Conservation (phyloP, 2,329 filamentous ascomycete genomes). For the Shiraia bambusicola region DNA sequence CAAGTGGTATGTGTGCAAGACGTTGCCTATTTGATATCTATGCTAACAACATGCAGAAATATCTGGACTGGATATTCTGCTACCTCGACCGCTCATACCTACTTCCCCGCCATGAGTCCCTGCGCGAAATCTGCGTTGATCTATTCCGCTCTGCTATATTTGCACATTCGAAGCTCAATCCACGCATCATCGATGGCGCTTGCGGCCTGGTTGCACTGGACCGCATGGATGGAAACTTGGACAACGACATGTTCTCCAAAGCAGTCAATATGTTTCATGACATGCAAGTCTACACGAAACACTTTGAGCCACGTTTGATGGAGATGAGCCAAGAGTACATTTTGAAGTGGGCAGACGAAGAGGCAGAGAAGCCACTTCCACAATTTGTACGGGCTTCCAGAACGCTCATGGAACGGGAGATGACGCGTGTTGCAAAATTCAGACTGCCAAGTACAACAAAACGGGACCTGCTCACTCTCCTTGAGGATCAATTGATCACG, state of each 20-base stretch:
- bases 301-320: slow-evolving; percentile 78
- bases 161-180: slow-evolving; percentile 53
- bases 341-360: slow-evolving; percentile 66
- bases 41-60: slow-evolving; percentile 54
- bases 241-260: slow-evolving; percentile 68
- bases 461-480: slow-evolving; percentile 69
- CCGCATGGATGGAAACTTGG: slow-evolving; percentile 58
- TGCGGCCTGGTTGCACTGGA: slow-evolving; percentile 76
- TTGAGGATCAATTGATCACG: slow-evolving; percentile 72
- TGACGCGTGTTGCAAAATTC: slow-evolving; percentile 74
- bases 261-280: slow-evolving; percentile 81
- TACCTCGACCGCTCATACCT: slow-evolving; percentile 91
- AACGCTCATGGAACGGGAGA: slow-evolving; percentile 69
- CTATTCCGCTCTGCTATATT: slow-evolving; percentile 70
- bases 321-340: slow-evolving; percentile 68
- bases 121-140: slow-evolving; percentile 77
- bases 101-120: slow-evolving; percentile 70
- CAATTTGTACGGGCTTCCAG: slow-evolving; percentile 74
- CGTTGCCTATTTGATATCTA: background rate
- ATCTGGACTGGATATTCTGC: slow-evolving; percentile 86
- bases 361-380: slow-evolving; percentile 63
- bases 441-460: slow-evolving; percentile 83
- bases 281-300: slow-evolving; percentile 75
- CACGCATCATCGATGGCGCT: slow-evolving; percentile 65
- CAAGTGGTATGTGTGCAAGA: slow-evolving; percentile 63